A percentile compares a stretch with the other conserved stretches of the same genome.
phyloP scores from a whole-genome alignment of 345 rosid genomes.

The Ceriops zippeliana region DNA sequence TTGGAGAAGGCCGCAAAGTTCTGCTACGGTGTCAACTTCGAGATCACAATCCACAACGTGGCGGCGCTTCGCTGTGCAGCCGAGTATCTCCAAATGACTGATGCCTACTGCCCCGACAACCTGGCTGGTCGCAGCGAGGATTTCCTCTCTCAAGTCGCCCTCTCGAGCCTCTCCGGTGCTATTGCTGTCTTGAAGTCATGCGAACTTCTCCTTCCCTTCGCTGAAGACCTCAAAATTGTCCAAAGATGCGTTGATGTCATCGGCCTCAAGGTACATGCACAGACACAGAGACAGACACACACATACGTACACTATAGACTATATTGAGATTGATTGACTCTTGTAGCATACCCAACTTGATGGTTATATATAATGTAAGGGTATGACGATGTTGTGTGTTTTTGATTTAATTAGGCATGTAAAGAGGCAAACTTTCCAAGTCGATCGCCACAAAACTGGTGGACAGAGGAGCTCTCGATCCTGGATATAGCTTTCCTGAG shows the following conservation, averaged over 20 bases:
- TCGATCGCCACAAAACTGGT: constrained; percentile 89
- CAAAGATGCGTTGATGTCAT: constrained; percentile 65
- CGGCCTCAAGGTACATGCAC: constrained; percentile 44
- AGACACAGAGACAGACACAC: too few relatives aligned
- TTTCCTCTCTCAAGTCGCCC: constrained; percentile 75
- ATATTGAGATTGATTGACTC: too few relatives aligned
- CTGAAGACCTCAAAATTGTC: constrained; percentile 67
- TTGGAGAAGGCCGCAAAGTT: constrained; percentile 92
- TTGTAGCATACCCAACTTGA: neutral
- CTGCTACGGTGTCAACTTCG: constrained; percentile 94
- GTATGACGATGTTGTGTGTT: neutral
- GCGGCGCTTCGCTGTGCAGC: constrained; percentile 90
- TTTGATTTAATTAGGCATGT: constrained; percentile 43
- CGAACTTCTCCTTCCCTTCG: constrained; percentile 66
- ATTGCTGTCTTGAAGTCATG: constrained; percentile 81
- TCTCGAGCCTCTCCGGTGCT: constrained; percentile 84
- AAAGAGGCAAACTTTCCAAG: constrained; percentile 79
- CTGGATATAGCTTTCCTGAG: constrained; percentile 52
- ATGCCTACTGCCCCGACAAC: constrained; percentile 61
- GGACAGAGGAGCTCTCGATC: constrained; percentile 90
- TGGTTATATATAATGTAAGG: neutral
- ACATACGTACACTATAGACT: too few relatives aligned
- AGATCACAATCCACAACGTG: constrained; percentile 87
- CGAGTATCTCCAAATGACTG: constrained; percentile 83
- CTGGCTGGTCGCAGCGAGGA: constrained; percentile 85